Percentiles rank a stretch among this genome's conserved stretches.
Evolutionary conservation across 139 green algal species (phyloP).

Genomic region (Micromonas pusilla): DNA sequence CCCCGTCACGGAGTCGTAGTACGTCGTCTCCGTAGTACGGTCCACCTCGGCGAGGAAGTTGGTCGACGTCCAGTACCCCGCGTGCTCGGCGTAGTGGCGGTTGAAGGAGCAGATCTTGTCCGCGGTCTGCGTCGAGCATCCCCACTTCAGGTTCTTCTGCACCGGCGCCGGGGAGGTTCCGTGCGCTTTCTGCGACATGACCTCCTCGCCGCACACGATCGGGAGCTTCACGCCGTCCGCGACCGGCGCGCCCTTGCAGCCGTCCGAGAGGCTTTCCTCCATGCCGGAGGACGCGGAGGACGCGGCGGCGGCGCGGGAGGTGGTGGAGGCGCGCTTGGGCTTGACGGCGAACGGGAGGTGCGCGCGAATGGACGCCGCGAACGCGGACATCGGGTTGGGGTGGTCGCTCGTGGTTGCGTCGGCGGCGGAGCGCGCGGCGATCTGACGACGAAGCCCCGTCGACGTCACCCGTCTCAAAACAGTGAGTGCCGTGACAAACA

Average conservation of each 20-base stretch:
- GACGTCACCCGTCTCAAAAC: no score
- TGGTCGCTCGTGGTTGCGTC: no score
- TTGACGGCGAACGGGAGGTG: no score
- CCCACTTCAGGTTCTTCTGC: conserved; percentile 31
- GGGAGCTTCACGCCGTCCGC: background rate
- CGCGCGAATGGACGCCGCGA: no score
- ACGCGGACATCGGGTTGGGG: no score
- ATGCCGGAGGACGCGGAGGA: no score
- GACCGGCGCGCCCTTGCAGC: background rate
- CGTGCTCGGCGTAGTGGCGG: conserved; percentile 38
- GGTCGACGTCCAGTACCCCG: conserved; percentile 35
- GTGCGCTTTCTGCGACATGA: conserved; percentile 38
- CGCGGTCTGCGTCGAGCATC: conserved; percentile 15
- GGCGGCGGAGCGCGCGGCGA: no score
- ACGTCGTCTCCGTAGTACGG: background rate
- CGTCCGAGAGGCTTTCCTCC: background rate
- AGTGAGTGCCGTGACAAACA: no score
- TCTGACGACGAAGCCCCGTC: no score
- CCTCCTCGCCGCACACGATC: conserved; percentile 15
- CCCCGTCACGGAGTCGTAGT: conserved; percentile 34
- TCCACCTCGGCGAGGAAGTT: conserved; percentile 35
- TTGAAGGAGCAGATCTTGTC: conserved; percentile 40
- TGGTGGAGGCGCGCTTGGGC: no score
- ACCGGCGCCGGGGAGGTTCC: conserved; percentile 28
- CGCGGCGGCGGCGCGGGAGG: no score